These are phyloP conservation scores for Mollisiaceae sp. DNA, from an alignment of 2,329 filamentous ascomycete genomes.

Conservation along the genomic window DNA sequence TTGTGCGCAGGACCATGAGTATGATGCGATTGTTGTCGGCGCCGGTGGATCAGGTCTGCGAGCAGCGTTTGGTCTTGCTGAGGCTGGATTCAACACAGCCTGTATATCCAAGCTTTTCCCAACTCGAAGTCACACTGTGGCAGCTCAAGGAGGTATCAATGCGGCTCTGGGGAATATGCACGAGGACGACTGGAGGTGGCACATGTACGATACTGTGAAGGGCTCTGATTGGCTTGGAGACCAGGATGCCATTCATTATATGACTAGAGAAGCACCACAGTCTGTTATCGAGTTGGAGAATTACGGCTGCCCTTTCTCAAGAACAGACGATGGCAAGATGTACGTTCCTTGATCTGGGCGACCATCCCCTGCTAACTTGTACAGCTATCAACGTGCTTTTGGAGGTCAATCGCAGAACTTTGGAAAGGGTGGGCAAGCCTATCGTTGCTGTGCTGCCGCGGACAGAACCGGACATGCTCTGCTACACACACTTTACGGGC, in stretches of 20 bases:
- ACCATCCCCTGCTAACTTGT: slow-evolving; percentile 28
- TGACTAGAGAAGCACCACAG: slow-evolving; percentile 91
- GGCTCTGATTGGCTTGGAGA: slow-evolving; percentile 97
- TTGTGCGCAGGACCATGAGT: slow-evolving; percentile 81
- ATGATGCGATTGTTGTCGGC: slow-evolving; percentile 94
- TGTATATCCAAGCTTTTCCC: slow-evolving; percentile 81
- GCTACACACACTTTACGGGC: slow-evolving; percentile 96
- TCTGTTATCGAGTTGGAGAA: slow-evolving; percentile 95
- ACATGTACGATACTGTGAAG: slow-evolving; percentile 99
- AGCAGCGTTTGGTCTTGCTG: slow-evolving; percentile 83
- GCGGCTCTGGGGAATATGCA: slow-evolving; percentile 94
- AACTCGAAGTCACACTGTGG: slow-evolving; percentile 84
- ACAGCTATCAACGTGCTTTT: slow-evolving; percentile 93
- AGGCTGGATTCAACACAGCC: slow-evolving; percentile 88
- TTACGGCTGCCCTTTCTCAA: slow-evolving; percentile 95
- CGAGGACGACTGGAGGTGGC: slow-evolving; percentile 98
- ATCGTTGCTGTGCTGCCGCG: slow-evolving; percentile 88
- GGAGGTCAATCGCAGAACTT: slow-evolving; percentile 95
- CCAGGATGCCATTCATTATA: slow-evolving; percentile 98
- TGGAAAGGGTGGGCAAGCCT: slow-evolving; percentile 97
- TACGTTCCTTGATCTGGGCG: slow-evolving; percentile 48
- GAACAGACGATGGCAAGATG: slow-evolving; percentile 97
- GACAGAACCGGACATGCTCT: slow-evolving; percentile 97
- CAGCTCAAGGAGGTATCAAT: slow-evolving; percentile 84
- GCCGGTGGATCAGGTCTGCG: slow-evolving; percentile 82